Percentiles rank a stretch among this genome's conserved stretches.
These are phyloP conservation scores for Psilocybe mexicana DNA, from an alignment of 1,284 basidiomycete species.

Conservation along the genomic window DNA sequence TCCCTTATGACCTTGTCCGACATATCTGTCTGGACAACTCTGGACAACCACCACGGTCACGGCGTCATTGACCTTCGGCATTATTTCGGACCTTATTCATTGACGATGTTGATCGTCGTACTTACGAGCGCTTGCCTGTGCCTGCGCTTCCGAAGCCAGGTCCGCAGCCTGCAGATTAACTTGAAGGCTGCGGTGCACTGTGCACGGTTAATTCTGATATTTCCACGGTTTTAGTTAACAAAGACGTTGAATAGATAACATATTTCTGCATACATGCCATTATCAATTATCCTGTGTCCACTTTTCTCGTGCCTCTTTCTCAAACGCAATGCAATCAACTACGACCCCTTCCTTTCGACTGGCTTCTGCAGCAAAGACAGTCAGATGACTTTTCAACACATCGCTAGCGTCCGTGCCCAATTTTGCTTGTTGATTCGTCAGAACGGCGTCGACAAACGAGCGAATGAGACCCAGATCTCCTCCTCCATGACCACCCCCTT, in stretches of 20 bases:
- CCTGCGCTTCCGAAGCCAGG: too few relatives aligned
- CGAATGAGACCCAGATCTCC: constrained; percentile 75
- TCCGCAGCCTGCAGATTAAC: too few relatives aligned
- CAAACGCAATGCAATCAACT: constrained; percentile 65
- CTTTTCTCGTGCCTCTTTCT: constrained; percentile 40
- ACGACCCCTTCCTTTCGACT: constrained; percentile 68
- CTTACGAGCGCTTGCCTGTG: too few relatives aligned
- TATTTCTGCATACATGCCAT: neutral
- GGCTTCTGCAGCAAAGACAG: constrained; percentile 83
- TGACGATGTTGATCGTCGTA: too few relatives aligned
- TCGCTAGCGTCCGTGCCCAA: constrained; percentile 70
- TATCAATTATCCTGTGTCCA: neutral
- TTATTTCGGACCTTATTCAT: too few relatives aligned
- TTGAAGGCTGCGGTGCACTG: neutral
- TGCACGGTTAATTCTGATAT: neutral
- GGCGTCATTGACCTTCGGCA: too few relatives aligned
- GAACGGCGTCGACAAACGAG: constrained; percentile 75
- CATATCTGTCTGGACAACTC: too few relatives aligned
- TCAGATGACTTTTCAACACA: constrained; percentile 74
- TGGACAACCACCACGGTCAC: too few relatives aligned
- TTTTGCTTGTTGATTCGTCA: constrained; percentile 55
- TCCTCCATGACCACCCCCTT: constrained; percentile 77
- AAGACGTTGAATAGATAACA: neutral
- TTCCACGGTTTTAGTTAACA: neutral
- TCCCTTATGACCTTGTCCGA: too few relatives aligned